Conservation (phyloP, 768 basidiomycete genomes). For the Trametes cingulata region DNA sequence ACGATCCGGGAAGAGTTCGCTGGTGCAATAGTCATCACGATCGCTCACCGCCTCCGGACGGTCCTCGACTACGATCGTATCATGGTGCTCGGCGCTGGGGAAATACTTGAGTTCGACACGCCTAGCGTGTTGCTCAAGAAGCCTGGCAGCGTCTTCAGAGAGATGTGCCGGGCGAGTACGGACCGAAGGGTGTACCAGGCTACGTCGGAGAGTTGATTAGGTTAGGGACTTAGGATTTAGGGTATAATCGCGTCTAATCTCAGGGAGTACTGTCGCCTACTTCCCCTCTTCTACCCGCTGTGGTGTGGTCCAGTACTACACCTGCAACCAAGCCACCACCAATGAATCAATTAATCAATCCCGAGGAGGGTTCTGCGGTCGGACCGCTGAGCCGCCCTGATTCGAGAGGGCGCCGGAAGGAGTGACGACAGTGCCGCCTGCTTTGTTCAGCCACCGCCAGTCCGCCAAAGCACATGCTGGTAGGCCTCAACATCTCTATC, state of each 20-base stretch:
- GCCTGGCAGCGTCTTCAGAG: constrained; percentile 60
- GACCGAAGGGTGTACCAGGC: constrained; percentile 23
- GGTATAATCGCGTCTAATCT: background rate
- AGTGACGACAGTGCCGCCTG: background rate
- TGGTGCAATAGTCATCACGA: constrained; percentile 75
- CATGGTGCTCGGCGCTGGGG: constrained; percentile 71
- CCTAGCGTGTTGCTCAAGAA: constrained; percentile 57
- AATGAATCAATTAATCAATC: too few relatives aligned
- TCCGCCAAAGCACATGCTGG: background rate
- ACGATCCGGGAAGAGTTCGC: constrained; percentile 74
- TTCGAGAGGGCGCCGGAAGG: background rate
- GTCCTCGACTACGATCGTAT: constrained; percentile 77
- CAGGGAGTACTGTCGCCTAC: background rate
- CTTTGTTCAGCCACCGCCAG: constrained; percentile 10
- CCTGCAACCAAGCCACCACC: too few relatives aligned
- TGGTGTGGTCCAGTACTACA: too few relatives aligned
- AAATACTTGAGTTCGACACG: constrained; percentile 74
- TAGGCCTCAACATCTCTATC: background rate
- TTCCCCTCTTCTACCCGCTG: background rate
- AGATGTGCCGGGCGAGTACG: constrained; percentile 64
- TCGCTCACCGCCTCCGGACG: constrained; percentile 79
- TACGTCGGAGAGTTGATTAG: background rate
- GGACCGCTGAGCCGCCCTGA: background rate
- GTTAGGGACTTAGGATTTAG: background rate
- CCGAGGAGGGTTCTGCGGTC: background rate